Base-by-base conservation (phyloP, 768 basidiomycete genomes). In the Tulasnella sp. region DNA sequence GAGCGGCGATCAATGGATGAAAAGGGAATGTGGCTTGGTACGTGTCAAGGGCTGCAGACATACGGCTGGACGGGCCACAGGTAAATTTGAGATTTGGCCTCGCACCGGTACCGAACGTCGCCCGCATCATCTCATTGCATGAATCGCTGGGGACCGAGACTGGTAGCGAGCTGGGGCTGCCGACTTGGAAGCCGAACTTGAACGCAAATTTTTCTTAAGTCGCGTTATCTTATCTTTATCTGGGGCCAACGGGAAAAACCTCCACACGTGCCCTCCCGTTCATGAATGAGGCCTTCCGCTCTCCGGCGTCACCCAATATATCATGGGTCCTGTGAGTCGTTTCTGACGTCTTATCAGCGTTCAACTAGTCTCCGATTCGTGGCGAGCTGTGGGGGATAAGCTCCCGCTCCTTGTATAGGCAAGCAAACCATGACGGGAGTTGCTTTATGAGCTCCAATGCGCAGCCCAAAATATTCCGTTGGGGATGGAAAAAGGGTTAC, bases 281-380 rank as follows among this genome's bases (percentile, higher is more conserved):
- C 22, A 64, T 28, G 60, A 64, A 1, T 5, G 4, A 64, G 60
- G 60, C 60, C 60, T 64, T 64, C 60, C 60, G 60, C n/a, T 7
- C 58, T 28, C n/a, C 60, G 31, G 60, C 60, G 60, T 64, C 60
- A 64, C 60, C 31, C 24, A 64, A 64, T n/a, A 31, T 31, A 64
- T 64, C 60, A 28, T 5, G n/a, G 60, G 31, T 64, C 60, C 16
- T 64, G 60, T 31, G 60, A 64, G 12, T 64, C 60, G 24, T 64
- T 14, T 64, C 60, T 64, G 60, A 64, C 60, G 60, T 64, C 60
- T 64, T 64, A 64, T 64, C 60, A n/a, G 60, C 28, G 60, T 64
- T 24, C 60, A 64, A 64, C 9, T 64, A 64, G 28, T 20, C 60
- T 64, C 31, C 60, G n/a, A 31, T n/a, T 64, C 24, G n/a, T 18